Base-by-base conservation (phyloP, 1,284 basidiomycete genomes). In the Peniophora sp. region DNA sequence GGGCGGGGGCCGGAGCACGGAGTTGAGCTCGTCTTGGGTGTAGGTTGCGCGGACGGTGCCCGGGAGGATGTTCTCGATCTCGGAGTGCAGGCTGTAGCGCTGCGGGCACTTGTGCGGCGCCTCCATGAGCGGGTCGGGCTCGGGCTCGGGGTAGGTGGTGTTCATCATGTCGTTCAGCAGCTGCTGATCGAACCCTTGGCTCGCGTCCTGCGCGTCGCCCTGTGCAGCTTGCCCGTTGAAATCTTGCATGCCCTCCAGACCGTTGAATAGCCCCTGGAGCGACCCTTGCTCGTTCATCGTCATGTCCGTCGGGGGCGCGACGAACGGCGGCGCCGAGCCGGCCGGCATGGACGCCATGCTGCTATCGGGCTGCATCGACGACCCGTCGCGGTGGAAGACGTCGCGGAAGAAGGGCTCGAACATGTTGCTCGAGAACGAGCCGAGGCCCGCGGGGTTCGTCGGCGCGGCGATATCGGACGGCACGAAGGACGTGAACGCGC, bases 321-420 rank as follows among this genome's bases (percentile, higher is more conserved):
- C 23, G 43, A 24, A 45, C 20, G 43, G 43, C 8, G 43, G 12
- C 20, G 23, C 17, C n/a, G 14, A 14, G 9, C 23, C 43, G 43
- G 12, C 8, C 23, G 43, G n/a, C n/a, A 24, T 22, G 8, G 18
- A 27, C n/a, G 9, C 17, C n/a, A 17, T 18, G 32, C 42, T 18
- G 14, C 14, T 10, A 18, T 10, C 15, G 48, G 1, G 20, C 35
- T 9, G 48, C 9, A 10, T 11, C 42, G 12, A 15, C 24, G 18
- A 47, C 24, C 43, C 15, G 14, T 10, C 17, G 17, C 24, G 32
- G 15, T 24, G 10, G 23, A 58, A 57, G 12, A 57, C 39, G 24
- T 53, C 56, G 15, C 51, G 56, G 47, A 58, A 58, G 52, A 57
- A 58, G 15, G 56, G 55, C 36, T 58, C 51, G 36, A 58, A 58